These are phyloP conservation scores for Heterococcus sp. DNA, from an alignment of 108 stramenopile genomes.

Conservation along the genomic window DNA sequence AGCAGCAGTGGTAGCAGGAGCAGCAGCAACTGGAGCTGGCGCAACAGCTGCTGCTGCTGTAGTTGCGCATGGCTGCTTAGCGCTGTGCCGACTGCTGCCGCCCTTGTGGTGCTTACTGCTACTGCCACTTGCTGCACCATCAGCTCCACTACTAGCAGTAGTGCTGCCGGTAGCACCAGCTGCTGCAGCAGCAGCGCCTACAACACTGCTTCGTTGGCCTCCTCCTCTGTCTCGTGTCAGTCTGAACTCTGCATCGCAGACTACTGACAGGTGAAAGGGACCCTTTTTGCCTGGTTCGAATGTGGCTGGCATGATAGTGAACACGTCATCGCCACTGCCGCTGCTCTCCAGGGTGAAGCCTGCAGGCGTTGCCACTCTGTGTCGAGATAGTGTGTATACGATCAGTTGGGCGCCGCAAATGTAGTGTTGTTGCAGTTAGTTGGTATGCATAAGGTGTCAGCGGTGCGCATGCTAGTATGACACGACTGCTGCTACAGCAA, in stretches of 20 bases:
- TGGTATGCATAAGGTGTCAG: too few species aligned
- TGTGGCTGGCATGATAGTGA: conserved; percentile 56
- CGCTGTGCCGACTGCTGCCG: background rate
- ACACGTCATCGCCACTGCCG: background rate
- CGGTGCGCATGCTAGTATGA: too few species aligned
- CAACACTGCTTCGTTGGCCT: background rate
- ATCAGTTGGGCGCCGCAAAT: too few species aligned
- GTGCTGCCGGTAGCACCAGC: background rate
- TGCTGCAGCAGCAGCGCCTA: background rate
- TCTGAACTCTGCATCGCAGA: conserved; percentile 50
- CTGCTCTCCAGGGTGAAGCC: background rate
- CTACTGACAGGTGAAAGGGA: conserved; percentile 53
- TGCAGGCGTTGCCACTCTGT: background rate
- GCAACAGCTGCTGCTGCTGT: background rate
- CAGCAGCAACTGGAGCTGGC: background rate
- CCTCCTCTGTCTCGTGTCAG: conserved; percentile 6
- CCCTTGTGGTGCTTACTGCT: background rate
- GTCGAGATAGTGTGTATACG: too few species aligned
- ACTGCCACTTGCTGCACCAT: background rate
- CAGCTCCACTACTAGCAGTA: background rate
- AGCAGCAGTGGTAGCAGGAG: background rate
- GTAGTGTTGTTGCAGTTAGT: too few species aligned
- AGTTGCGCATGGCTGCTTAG: too few species aligned
- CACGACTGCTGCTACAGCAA: too few species aligned
- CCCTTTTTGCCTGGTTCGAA: conserved; percentile 56